Conservation (phyloP, 805 yeast species). For the Metschnikowia rubicola region DNA sequence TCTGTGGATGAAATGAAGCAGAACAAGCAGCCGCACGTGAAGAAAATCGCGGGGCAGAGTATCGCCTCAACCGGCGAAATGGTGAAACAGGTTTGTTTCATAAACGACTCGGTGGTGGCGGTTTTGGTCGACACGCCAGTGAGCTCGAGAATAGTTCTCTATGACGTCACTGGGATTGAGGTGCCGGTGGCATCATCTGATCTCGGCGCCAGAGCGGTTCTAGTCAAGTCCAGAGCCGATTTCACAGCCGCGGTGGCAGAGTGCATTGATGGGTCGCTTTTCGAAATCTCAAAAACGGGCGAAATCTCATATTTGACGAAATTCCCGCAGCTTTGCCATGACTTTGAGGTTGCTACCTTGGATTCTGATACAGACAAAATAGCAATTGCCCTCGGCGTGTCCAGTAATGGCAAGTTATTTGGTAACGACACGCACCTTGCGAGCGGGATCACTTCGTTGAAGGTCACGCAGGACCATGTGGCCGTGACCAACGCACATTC, state of each 20-base stretch:
- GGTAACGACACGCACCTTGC: conserved; percentile 58
- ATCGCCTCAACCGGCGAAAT: conserved; percentile 42
- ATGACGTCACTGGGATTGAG: conserved; percentile 42
- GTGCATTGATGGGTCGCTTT: conserved; percentile 60
- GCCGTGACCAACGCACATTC: conserved; percentile 87
- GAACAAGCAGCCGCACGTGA: conserved; percentile 45
- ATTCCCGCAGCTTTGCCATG: conserved; percentile 71
- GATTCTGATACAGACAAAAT: conserved; percentile 10
- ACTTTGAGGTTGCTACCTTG: conserved; percentile 42
- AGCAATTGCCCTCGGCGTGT: conserved; percentile 64
- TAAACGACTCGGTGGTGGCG: conserved; percentile 50
- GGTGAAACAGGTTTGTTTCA: conserved; percentile 62
- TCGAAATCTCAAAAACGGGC: conserved; percentile 32
- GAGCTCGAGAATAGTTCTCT: conserved; percentile 48
- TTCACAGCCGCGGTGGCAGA: conserved; percentile 54
- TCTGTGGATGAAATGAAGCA: conserved; percentile 45
- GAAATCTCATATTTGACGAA: conserved; percentile 36
- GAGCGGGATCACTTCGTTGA: conserved; percentile 77
- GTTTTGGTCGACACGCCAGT: conserved; percentile 54
- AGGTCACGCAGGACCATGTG: conserved; percentile 66
- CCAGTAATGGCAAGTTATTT: conserved; percentile 71
- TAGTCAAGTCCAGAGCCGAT: conserved; percentile 53
- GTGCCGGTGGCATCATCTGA: conserved; percentile 4
- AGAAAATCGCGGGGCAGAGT: conserved; percentile 25
- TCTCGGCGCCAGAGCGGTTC: conserved; percentile 43